These are phyloP conservation scores for Ogataea parapolymorpha DNA, from an alignment of 805 yeast genomes.

Conservation along the genomic window DNA sequence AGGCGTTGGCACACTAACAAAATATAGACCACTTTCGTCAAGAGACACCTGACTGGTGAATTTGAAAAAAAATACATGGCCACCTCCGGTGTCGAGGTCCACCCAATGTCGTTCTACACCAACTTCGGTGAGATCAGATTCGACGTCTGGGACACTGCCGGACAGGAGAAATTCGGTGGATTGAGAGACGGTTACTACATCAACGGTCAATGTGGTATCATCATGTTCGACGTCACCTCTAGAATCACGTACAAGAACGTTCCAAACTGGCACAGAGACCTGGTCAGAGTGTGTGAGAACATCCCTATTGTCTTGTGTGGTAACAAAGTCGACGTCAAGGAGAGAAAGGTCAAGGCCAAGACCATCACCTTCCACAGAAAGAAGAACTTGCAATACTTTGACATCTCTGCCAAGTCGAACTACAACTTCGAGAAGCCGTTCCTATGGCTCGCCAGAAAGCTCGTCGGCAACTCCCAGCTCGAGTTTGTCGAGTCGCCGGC, in stretches of 20 bases:
- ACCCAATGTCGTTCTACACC: constrained; percentile 96
- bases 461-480: constrained; percentile 95
- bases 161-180: constrained; percentile 99
- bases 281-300: constrained; percentile 99
- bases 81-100: constrained; percentile 99
- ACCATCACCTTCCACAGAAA: constrained; percentile 99
- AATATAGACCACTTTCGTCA: constrained; percentile 88
- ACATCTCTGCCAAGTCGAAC: constrained; percentile 98
- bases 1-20: constrained; percentile 2
- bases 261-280: constrained; percentile 99
- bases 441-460: constrained; percentile 99
- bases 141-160: constrained; percentile 99
- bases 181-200: constrained; percentile 99
- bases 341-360: constrained; percentile 99
- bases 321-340: constrained; percentile 99
- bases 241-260: constrained; percentile 99
- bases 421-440: constrained; percentile 99
- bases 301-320: constrained; percentile 99
- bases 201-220: constrained; percentile 99
- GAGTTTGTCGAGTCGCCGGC: constrained; percentile 99
- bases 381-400: constrained; percentile 99
- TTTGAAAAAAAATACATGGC: constrained; percentile 99
- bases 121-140: constrained; percentile 98
- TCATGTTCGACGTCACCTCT: constrained; percentile 99
- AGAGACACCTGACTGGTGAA: constrained; percentile 99